These are phyloP conservation scores for Sugiyamaella castrensis DNA, from an alignment of 1,139 yeast species.

Conservation along the genomic window DNA sequence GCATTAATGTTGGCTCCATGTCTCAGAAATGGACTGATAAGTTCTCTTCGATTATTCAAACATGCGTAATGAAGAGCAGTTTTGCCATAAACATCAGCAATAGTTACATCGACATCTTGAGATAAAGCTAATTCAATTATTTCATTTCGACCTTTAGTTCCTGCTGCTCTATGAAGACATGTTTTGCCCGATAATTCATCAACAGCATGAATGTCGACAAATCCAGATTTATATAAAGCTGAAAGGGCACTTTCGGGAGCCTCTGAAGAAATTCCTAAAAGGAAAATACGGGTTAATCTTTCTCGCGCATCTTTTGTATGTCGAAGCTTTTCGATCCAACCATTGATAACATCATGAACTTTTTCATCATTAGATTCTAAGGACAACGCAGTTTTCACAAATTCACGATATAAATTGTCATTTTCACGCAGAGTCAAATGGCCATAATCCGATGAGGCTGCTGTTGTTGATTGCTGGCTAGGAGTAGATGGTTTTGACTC, in stretches of 20 bases:
- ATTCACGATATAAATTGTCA: slow-evolving; percentile 67
- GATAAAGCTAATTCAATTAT: slow-evolving; percentile 40
- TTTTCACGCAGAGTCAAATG: slow-evolving; percentile 25
- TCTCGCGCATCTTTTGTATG: slow-evolving; percentile 43
- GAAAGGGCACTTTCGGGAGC: slow-evolving; percentile 43
- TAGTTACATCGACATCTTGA: slow-evolving; percentile 38
- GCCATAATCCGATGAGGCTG: not conserved
- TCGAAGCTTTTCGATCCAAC: slow-evolving; percentile 52
- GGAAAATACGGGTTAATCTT: slow-evolving; percentile 61
- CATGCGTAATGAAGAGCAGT: slow-evolving; percentile 89
- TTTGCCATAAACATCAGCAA: slow-evolving; percentile 68
- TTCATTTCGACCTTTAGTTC: slow-evolving; percentile 27
- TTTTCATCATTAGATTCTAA: slow-evolving; percentile 28
- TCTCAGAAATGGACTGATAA: slow-evolving; percentile 35
- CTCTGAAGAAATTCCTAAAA: slow-evolving; percentile 53
- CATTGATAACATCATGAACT: slow-evolving; percentile 31
- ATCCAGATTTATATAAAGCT: slow-evolving; percentile 40
- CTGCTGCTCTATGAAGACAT: slow-evolving; percentile 50
- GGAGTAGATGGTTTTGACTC: not conserved
- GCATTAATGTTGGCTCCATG: slow-evolving; percentile 39
- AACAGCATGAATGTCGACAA: slow-evolving; percentile 39
- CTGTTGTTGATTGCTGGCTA: slow-evolving; percentile 16
- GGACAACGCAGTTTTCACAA: slow-evolving; percentile 52
- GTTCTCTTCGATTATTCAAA: slow-evolving; percentile 36
- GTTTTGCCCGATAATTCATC: slow-evolving; percentile 46